A percentile compares a stretch with the other conserved stretches of the same genome.
phyloP scores from a whole-genome alignment of 257 asterid species.

The Jacaranda copaia region DNA sequence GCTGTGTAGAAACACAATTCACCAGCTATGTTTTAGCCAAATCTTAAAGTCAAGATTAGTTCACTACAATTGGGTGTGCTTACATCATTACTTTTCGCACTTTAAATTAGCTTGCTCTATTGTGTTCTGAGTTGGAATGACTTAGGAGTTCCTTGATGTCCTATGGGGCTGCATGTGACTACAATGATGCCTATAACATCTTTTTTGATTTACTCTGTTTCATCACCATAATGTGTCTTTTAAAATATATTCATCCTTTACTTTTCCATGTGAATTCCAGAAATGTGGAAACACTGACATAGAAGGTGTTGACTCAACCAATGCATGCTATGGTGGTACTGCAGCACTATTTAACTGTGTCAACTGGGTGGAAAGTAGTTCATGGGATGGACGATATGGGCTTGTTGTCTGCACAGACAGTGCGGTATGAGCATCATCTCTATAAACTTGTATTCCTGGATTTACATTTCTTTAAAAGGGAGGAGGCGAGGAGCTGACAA shows the following conservation, averaged over 20 bases:
- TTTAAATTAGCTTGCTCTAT: background rate
- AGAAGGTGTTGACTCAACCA: slow-evolving; percentile 98
- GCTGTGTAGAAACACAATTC: background rate
- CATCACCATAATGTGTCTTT: background rate
- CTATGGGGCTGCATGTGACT: background rate
- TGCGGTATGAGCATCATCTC: slow-evolving; percentile 68
- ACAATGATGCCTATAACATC: background rate
- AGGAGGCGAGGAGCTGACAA: background rate
- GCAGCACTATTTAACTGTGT: slow-evolving; percentile 96
- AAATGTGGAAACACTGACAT: slow-evolving; percentile 90
- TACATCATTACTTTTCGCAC: slow-evolving; percentile 9
- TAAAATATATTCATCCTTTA: slow-evolving; percentile 29
- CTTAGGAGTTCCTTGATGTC: slow-evolving; percentile 6
- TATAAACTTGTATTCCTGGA: slow-evolving; percentile 18
- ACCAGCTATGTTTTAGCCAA: background rate
- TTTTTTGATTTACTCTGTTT: background rate
- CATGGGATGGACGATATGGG: slow-evolving; percentile 99
- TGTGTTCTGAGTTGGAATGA: background rate
- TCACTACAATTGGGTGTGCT: slow-evolving; percentile 2
- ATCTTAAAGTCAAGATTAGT: background rate
- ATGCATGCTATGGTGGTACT: slow-evolving; percentile 99
- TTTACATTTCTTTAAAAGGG: background rate
- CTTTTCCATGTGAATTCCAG: slow-evolving; percentile 52
- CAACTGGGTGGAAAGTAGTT: slow-evolving; percentile 96
- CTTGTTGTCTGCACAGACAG: slow-evolving; percentile 99